Base-by-base conservation (phyloP, 2,329 filamentous ascomycete genomes). In the Fusarium sp. region DNA sequence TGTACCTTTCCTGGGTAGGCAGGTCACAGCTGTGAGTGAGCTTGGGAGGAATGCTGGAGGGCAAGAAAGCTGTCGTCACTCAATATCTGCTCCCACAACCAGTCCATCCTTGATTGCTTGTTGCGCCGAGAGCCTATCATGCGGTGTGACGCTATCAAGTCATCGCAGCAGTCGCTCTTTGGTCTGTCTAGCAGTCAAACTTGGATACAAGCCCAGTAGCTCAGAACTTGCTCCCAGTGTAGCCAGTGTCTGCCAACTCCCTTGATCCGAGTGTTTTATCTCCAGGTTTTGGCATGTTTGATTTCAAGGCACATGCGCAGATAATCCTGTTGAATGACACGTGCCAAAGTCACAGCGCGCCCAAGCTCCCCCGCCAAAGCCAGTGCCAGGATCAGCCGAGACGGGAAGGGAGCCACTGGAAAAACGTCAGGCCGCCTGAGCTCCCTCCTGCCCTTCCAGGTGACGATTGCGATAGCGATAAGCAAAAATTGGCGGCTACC, bases 401-500 rank as follows among this genome's bases (percentile, higher is more conserved):
- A 58, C 43, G 14, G 43, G 43, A 45, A 48, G 43, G 43, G 22
- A 29, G 35, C 62, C 69, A 54, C 70, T 72, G 56, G 10, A 37
- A 52, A 50, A 58, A 37, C 64, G 54, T 65, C 57, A 67, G 54
- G 29, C n/a, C 29, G 56, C 64, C 64, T 61, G 39, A 68, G 65
- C 65, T 72, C 29, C 67, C 69, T 57, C 61, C 43, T 50, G 35
- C 20, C 33, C 66, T 72, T 59, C 72, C 77, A 78, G 76, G 77
- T 79, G 77, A 78, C 78, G 77, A 79, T 79, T 79, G 75, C 56
- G 31, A 20, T 58, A 39, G 27, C 64, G 76, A 79, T 79, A 79
- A 79, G 67, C 48, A 77, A 78, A 78, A 79, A 60, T 69, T 75
- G 64, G 74, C 70, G 29, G 67, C 66, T 77, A 79, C 74, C 59